Evolutionary conservation across 768 basidiomycete genomes (phyloP).

Genomic region (Mycena rebaudengoi): DNA sequence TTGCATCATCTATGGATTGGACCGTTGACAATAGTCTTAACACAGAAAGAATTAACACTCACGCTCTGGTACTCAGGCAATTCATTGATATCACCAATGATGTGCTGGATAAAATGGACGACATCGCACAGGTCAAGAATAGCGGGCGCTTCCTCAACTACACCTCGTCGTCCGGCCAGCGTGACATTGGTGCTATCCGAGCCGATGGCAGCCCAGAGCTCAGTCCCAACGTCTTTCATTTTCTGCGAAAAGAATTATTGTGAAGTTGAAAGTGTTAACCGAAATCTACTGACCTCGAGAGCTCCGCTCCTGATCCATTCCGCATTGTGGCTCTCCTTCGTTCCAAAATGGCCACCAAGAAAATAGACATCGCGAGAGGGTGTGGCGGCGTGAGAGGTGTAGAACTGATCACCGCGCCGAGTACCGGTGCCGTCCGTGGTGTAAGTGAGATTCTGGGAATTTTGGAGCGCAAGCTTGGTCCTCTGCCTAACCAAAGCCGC

Average conservation of each 20-base stretch:
- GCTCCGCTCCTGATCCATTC: conserved; percentile 2
- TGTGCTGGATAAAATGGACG: conserved; percentile 9
- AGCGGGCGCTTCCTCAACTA: background rate
- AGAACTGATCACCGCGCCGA: conserved; percentile 11
- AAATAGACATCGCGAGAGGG: conserved; percentile 10
- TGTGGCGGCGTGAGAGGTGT: background rate
- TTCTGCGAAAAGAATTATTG: background rate
- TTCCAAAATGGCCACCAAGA: conserved; percentile 7
- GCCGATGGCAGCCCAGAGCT: background rate
- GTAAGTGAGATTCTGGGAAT: conserved; percentile 1
- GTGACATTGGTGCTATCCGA: conserved; percentile 14
- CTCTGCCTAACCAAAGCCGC: background rate
- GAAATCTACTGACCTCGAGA: background rate
- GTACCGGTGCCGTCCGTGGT: background rate
- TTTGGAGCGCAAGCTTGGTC: background rate
- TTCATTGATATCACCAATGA: conserved; percentile 14
- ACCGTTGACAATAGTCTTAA: background rate
- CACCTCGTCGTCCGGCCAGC: background rate
- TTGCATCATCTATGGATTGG: conserved; percentile 6
- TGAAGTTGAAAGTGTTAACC: background rate
- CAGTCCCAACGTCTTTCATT: background rate
- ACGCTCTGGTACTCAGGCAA: conserved; percentile 1
- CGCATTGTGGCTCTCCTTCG: conserved; percentile 3
- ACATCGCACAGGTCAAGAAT: conserved; percentile 3
- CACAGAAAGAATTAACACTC: background rate